A percentile compares a stretch with the other conserved stretches of the same genome.
phyloP scores from a whole-genome alignment of 164 flowering plant genomes.

The Chimonanthus salicifolius region DNA sequence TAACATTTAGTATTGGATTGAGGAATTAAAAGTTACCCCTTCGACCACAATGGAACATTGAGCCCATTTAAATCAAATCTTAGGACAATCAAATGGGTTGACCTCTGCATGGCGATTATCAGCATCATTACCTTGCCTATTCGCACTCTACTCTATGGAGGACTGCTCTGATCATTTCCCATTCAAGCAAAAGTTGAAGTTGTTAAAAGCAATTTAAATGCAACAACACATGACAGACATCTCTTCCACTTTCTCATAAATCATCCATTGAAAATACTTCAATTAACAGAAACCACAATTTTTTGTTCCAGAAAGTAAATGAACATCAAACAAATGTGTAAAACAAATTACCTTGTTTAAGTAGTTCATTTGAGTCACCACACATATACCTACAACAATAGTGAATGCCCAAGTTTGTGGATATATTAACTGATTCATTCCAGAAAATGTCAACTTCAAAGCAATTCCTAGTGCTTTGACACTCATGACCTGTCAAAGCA shows the following conservation, averaged over 20 bases:
- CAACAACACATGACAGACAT: neutral
- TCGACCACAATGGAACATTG: too few species aligned
- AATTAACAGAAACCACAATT: neutral
- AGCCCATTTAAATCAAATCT: too few species aligned
- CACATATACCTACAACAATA: constrained; percentile 38
- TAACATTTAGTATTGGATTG: too few species aligned
- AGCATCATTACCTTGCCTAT: too few species aligned
- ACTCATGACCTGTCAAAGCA: constrained; percentile 55
- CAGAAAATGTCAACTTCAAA: constrained; percentile 56
- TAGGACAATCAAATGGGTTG: too few species aligned
- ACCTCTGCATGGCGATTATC: too few species aligned
- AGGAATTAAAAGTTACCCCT: too few species aligned
- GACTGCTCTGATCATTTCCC: too few species aligned
- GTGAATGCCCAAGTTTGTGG: constrained; percentile 63
- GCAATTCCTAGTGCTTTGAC: constrained; percentile 72
- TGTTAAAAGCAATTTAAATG: neutral
- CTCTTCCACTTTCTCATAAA: neutral
- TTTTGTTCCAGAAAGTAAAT: neutral
- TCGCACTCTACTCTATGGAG: too few species aligned
- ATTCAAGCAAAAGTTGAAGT: neutral
- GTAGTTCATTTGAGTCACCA: constrained; percentile 59
- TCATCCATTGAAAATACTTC: neutral
- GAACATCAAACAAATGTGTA: neutral
- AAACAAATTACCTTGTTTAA: constrained; percentile 48
- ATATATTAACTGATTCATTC: constrained; percentile 58